These are phyloP conservation scores for Rhododendron williamsianum DNA, from an alignment of 148 eudicot genomes.

Conservation along the genomic window DNA sequence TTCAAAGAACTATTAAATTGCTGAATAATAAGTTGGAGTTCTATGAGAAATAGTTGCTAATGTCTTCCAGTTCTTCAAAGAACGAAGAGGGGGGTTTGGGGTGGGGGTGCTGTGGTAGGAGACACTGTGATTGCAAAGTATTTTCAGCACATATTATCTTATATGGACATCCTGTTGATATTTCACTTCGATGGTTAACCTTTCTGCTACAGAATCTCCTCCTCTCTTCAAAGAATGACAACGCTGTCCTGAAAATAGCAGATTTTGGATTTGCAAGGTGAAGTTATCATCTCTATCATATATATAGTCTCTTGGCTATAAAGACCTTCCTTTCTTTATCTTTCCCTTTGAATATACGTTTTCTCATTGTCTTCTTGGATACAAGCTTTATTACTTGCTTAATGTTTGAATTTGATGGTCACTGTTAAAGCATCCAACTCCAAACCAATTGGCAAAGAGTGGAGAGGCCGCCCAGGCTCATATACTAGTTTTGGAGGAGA, in stretches of 20 bases:
- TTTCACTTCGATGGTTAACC: slow-evolving; percentile 5
- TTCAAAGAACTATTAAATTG: neutral
- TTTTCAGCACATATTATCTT: neutral
- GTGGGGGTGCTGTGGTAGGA: neutral
- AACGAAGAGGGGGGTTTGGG: neutral
- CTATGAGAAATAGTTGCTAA: neutral
- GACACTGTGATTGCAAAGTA: neutral
- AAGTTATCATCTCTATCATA: neutral
- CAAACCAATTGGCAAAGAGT: no score
- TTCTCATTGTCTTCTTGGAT: neutral
- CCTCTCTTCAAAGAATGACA: slow-evolving; percentile 51
- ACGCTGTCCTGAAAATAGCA: slow-evolving; percentile 80
- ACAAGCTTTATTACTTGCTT: neutral
- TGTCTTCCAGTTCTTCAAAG: neutral
- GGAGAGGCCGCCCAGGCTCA: no score
- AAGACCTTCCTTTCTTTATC: neutral
- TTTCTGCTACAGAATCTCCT: slow-evolving; percentile 73
- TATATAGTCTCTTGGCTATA: neutral
- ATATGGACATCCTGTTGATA: neutral
- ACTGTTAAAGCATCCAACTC: no score
- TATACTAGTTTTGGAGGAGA: no score
- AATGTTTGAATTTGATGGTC: slow-evolving; percentile 8
- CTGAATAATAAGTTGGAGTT: neutral
- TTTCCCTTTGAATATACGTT: neutral
- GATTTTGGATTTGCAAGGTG: slow-evolving; percentile 99